phyloP scores from a whole-genome alignment of 2,329 filamentous ascomycete genomes.

The Cordyceps javanica region DNA sequence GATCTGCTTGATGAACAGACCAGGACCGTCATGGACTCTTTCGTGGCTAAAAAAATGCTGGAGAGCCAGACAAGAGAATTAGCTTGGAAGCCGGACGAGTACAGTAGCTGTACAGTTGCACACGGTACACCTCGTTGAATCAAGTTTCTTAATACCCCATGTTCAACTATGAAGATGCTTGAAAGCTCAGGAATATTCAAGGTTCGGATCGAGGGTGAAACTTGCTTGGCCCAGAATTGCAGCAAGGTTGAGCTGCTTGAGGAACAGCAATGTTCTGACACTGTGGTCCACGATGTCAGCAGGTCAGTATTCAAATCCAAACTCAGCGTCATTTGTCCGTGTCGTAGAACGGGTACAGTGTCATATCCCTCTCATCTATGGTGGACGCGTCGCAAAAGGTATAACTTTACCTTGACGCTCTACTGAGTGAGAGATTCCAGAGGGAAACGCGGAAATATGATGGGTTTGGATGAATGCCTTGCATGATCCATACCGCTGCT shows the following conservation, averaged over 20 bases:
- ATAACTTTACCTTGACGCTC: background rate
- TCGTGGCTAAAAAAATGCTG: background rate
- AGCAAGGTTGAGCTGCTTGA: background rate
- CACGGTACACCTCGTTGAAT: too few relatives aligned
- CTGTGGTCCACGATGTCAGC: background rate
- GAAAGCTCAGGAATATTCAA: too few relatives aligned
- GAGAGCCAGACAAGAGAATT: background rate
- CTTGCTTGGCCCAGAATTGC: too few relatives aligned
- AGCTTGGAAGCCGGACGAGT: background rate
- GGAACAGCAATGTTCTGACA: background rate
- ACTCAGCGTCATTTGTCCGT: background rate
- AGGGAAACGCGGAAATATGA: too few relatives aligned
- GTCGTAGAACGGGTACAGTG: background rate
- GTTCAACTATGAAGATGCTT: too few relatives aligned
- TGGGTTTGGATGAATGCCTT: too few relatives aligned
- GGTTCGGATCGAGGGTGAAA: too few relatives aligned
- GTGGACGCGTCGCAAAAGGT: background rate
- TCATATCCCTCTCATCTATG: background rate
- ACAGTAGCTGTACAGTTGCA: too few relatives aligned
- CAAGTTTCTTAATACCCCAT: too few relatives aligned
- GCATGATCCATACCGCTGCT: too few relatives aligned
- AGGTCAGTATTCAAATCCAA: background rate
- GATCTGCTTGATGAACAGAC: background rate
- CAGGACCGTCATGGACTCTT: background rate
- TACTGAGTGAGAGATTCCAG: background rate